Evolutionary conservation across 164 flowering plant genomes (phyloP), one percentile per base, ranked within the genome.

Genomic region (Protea cynaroides): DNA sequence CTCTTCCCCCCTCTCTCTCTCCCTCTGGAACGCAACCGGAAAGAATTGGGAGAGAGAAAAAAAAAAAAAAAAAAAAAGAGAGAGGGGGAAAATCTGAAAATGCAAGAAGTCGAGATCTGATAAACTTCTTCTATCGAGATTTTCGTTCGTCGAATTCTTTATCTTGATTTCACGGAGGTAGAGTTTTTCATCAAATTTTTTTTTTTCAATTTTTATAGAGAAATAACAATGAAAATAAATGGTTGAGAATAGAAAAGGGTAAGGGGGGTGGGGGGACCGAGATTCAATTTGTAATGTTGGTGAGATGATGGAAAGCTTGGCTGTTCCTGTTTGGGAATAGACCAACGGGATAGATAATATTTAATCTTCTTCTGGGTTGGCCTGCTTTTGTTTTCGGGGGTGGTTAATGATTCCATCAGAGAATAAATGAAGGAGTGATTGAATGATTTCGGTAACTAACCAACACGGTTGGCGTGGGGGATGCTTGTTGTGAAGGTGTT

Each of bases 401-500:
- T 8, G 23, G 24, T 15, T 15, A 18, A 6, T 49, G 19, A 49
- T 3, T 49, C 18, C 7, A 15, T 15, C 1, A 49, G 6, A 2
- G 24, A 52, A 21, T 52, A 0, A 21, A 11, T 52, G 24, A 19
- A 18, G 21, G 5, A 19, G 23, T 52, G 23, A 21, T 5, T 34
- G 17, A 29, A 25, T 56, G 21, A 56, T 40, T 40, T 40, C 13
- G 46, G 14, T 40, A 12, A 8, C 9, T 40, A 40, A n/a, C 25
- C 14, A 25, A 52, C 14, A 52, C 19, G 55, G 49, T 49, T 52
- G 58, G 57, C 47, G 38, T 14, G 51, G 29, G n/a, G n/a, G n/a
- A n/a, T 50, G 65, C 36, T 49, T 57, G 61, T 43, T 69, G 59
- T 54, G 65, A 38, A 53, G 56, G 25, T 22, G 18, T 59, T 9